phyloP scores from a whole-genome alignment of 805 yeast genomes.

The Candida corydali region DNA sequence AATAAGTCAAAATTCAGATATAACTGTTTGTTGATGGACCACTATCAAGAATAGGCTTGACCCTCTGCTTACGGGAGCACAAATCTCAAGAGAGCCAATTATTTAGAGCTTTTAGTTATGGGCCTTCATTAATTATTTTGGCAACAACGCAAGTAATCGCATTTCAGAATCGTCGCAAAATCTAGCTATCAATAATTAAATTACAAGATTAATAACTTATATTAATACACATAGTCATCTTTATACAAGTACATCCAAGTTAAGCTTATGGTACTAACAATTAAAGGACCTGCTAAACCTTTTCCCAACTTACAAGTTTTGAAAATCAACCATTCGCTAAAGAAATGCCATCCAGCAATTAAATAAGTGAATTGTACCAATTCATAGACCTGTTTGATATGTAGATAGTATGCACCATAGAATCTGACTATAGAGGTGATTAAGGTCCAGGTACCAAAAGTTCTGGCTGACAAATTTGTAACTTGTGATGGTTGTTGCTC shows the following conservation, averaged over 20 bases:
- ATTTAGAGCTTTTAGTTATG: too few species aligned
- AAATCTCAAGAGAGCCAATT: too few species aligned
- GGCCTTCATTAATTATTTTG: too few species aligned
- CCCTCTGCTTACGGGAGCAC: too few species aligned
- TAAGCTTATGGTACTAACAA: slow-evolving; percentile 66
- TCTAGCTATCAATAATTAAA: too few species aligned
- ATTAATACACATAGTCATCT: slow-evolving; percentile 57
- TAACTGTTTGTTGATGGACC: too few species aligned
- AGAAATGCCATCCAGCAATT: slow-evolving; percentile 82
- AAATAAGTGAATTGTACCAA: slow-evolving; percentile 75
- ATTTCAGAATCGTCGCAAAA: too few species aligned
- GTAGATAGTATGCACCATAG: slow-evolving; percentile 78
- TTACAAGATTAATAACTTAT: too few species aligned
- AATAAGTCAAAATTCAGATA: too few species aligned
- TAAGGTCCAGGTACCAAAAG: slow-evolving; percentile 98
- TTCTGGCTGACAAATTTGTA: slow-evolving; percentile 74
- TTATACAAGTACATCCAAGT: slow-evolving; percentile 78
- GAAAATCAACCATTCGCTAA: slow-evolving; percentile 75
- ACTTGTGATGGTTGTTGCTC: slow-evolving; percentile 36
- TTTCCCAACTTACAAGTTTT: slow-evolving; percentile 79
- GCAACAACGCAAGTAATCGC: too few species aligned
- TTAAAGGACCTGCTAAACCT: slow-evolving; percentile 84
- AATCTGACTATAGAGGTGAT: slow-evolving; percentile 79
- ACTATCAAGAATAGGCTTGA: too few species aligned
- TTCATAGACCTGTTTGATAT: slow-evolving; percentile 67